Evolutionary conservation across 2,329 filamentous ascomycete species (phyloP), one percentile per base, ranked within the genome.

Genomic region (Phoma herbarum): DNA sequence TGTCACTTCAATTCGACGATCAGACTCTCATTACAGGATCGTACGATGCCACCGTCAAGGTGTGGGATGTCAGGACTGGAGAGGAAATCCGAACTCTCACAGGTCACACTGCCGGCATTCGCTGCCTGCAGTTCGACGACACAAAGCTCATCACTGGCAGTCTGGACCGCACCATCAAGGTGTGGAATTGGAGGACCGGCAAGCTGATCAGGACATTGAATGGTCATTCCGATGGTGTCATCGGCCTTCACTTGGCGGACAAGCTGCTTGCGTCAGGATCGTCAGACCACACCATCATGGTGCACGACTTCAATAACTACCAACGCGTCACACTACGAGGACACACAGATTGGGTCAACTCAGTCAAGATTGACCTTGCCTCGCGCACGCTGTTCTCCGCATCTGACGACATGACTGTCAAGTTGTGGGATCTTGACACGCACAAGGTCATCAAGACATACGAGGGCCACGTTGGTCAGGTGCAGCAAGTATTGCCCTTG

Each of bases 181-280:
- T 99, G 31, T 99, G 95, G 95, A 96, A 99, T 73, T 97, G 93
- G 93, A 87, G 90, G 61, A 97, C 92, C 0, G 95, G 95, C 45
- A 87, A 92, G 68, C 93, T 92, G 68, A 84, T 97, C 56, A 90
- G 89, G 47, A 96, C 90, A 0, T 88, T 96, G 53, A 84, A 86
- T 12, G 90, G 90, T 22, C 95, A 98, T 73, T 86, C 84, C 18
- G 89, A 88, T 33, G 93, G 93, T 12, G 90, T 99, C 25, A 90
- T 98, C 63, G 89, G 89, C 22, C 85, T 98, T 9, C 91, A 98
- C 77, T 96, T 96, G 75, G 92, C 93, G 60, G 88, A 87, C 20
- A 91, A 91, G 55, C 88, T 93, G 46, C 84, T 98, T 18, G 94
- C 92, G 0, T 96, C 93, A 0, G 95, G 92, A 0, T 97, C 93